Conservation (phyloP, 1,284 basidiomycete genomes). For the Boletus sp. region DNA sequence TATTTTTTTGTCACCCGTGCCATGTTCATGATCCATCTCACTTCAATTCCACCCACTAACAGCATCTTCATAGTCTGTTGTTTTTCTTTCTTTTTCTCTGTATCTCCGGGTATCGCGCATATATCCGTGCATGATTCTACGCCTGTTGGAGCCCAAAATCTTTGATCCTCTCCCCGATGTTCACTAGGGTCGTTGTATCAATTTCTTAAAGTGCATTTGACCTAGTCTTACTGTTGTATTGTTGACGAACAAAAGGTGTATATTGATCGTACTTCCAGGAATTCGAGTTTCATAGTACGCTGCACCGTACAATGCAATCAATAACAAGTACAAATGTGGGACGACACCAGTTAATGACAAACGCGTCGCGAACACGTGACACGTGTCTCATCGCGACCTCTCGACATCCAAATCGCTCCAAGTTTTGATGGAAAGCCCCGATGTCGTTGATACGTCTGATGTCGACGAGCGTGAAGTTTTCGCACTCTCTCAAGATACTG, state of each 20-base stretch:
- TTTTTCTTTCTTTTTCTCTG: conserved; percentile 8
- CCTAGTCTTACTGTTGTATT: conserved; percentile 18
- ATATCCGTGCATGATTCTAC: conserved; percentile 26
- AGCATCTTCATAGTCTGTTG: conserved; percentile 11
- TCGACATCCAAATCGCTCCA: background rate
- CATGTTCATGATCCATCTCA: conserved; percentile 8
- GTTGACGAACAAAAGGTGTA: conserved; percentile 18
- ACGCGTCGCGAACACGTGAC: conserved; percentile 27
- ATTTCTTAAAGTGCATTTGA: conserved; percentile 3
- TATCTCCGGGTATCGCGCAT: conserved; percentile 22
- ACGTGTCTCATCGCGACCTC: background rate
- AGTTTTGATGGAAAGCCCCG: conserved; percentile 35
- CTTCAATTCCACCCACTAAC: conserved; percentile 10
- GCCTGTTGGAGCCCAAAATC: conserved; percentile 6
- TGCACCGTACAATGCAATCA: background rate
- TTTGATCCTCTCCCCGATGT: background rate
- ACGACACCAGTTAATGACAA: background rate
- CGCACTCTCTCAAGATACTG: conserved; percentile 7
- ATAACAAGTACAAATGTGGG: background rate
- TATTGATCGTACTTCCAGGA: conserved; percentile 1
- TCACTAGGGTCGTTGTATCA: conserved; percentile 8
- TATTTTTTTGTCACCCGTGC: conserved; percentile 19
- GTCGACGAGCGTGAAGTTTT: conserved; percentile 51
- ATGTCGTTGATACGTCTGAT: conserved; percentile 62
- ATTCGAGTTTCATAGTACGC: background rate